Evolutionary conservation across 495 filamentous ascomycete species (phyloP), one percentile per base, ranked within the genome.

Genomic region (Tetracladium setigerum): DNA sequence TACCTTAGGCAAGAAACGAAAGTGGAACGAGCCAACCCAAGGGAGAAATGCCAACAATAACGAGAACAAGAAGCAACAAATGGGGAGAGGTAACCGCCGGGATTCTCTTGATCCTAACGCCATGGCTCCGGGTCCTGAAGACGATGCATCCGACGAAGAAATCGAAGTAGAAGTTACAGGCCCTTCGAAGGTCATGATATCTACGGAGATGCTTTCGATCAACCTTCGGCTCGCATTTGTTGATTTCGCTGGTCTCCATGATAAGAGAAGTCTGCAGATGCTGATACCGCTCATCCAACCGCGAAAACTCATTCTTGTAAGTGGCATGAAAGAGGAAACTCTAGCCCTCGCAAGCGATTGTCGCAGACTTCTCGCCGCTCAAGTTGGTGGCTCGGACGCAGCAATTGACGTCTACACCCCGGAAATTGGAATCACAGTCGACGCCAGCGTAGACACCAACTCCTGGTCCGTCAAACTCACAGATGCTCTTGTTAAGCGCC

Each of bases 361-460:
- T 65, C 77, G 82, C 50, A 82, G 86, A 54, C 72, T 94, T 1
- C 71, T 94, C 22, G 67, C 70, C 11, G 39, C 46, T 5, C 46
- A 55, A 8, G 32, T 42, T 27, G 50, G 48, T 8, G 73, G 70
- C 13, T 57, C 69, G 2, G 63, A 65, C 5, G 62, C 62, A 16
- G 59, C 54, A 9, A 59, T 74, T 47, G 81, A 84, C 48, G 83
- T 97, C 15, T 91, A 89, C 64, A 89, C 88, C 0, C 92, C 94
- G 1, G 62, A 58, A 11, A 70, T 84, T 31, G 88, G 89, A 13
- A 67, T 74, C 41, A 67, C 71, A 2, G 73, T 97, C 40, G 81
- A 97, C 62, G 92, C 91, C 12, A 95, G 89, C 55, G 90, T 97
- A 32, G 92, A 99, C 57, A 97, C 90, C 6, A 97, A 96, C 61